Conservation (phyloP, 805 yeast species). For the Phaffomyces opuntiae region DNA sequence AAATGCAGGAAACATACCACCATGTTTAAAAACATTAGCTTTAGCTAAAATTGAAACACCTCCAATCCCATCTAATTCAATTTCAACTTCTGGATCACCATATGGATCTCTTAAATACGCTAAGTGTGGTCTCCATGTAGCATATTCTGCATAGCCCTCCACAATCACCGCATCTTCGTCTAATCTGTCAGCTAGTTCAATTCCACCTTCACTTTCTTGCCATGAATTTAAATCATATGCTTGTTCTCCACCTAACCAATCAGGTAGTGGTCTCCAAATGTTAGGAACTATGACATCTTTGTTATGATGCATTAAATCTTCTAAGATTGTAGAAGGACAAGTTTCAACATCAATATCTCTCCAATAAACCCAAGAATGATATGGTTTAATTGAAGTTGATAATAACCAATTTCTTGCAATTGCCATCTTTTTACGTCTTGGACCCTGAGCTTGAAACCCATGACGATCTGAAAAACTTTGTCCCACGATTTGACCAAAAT, state of each 20-base stretch:
- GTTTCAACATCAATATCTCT: slow-evolving; percentile 97
- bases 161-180: slow-evolving; percentile 96
- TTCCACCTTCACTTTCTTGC: slow-evolving; percentile 81
- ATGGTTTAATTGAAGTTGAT: slow-evolving; percentile 78
- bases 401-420: slow-evolving; percentile 92
- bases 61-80: slow-evolving; percentile 94
- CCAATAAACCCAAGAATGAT: slow-evolving; percentile 97
- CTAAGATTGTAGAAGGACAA: slow-evolving; percentile 74
- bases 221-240: slow-evolving; percentile 82
- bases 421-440: slow-evolving; percentile 91
- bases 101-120: slow-evolving; percentile 93
- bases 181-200: slow-evolving; percentile 64
- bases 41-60: slow-evolving; percentile 91
- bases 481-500: slow-evolving; percentile 89
- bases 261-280: slow-evolving; percentile 86
- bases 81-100: slow-evolving; percentile 90
- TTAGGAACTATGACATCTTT: slow-evolving; percentile 92
- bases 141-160: slow-evolving; percentile 95
- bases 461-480: slow-evolving; percentile 92
- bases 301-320: slow-evolving; percentile 88
- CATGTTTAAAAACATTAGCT: slow-evolving; percentile 79
- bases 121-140: slow-evolving; percentile 96
- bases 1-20: slow-evolving; percentile 95
- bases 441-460: slow-evolving; percentile 95
- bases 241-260: slow-evolving; percentile 78